Percentiles rank a stretch among this genome's conserved stretches.
Evolutionary conservation across 2,329 filamentous ascomycete genomes (phyloP).

Genomic region (Alternaria rosae): DNA sequence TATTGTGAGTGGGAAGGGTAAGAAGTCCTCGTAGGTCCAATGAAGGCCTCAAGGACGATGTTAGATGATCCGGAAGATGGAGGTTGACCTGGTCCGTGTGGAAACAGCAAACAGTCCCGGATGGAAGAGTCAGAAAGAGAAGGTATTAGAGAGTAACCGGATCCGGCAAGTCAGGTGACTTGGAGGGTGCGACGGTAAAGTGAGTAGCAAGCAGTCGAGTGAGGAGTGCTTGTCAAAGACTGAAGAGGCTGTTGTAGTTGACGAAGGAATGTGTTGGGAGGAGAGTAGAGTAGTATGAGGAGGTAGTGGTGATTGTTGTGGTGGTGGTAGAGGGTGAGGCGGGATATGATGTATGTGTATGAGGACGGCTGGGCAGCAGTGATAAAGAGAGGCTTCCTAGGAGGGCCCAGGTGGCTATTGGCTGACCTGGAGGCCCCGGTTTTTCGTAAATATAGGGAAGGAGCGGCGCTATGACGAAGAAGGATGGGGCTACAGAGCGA

Average conservation of each 20-base stretch:
- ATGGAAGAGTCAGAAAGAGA: slow-evolving; percentile 12
- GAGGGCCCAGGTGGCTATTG: slow-evolving; percentile 36
- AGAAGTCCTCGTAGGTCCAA: slow-evolving; percentile 50
- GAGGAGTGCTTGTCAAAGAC: slow-evolving; percentile 19
- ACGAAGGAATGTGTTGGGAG: slow-evolving; percentile 33
- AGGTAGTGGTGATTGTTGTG: slow-evolving; percentile 7
- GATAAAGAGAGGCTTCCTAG: slow-evolving; percentile 38
- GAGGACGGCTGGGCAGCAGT: slow-evolving; percentile 46
- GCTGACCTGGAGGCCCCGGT: slow-evolving; percentile 33
- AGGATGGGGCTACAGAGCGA: slow-evolving; percentile 42
- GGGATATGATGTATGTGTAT: slow-evolving; percentile 49
- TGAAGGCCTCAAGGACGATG: slow-evolving; percentile 51
- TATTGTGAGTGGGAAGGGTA: slow-evolving; percentile 39
- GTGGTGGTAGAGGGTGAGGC: slow-evolving; percentile 37
- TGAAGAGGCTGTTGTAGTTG: slow-evolving; percentile 22
- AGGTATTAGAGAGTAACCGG: slow-evolving; percentile 29
- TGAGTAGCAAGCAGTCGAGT: slow-evolving; percentile 9
- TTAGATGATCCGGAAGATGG: slow-evolving; percentile 30
- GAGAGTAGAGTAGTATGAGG: slow-evolving; percentile 24
- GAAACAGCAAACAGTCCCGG: slow-evolving; percentile 12
- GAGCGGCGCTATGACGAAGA: slow-evolving; percentile 49
- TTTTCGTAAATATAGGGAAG: slow-evolving; percentile 50
- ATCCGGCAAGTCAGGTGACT: slow-evolving; percentile 33
- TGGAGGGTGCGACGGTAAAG: slow-evolving; percentile 12
- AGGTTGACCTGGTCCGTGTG: slow-evolving; percentile 14